Conservation (phyloP, 345 rosid species). For the Heritiera fomes region DNA sequence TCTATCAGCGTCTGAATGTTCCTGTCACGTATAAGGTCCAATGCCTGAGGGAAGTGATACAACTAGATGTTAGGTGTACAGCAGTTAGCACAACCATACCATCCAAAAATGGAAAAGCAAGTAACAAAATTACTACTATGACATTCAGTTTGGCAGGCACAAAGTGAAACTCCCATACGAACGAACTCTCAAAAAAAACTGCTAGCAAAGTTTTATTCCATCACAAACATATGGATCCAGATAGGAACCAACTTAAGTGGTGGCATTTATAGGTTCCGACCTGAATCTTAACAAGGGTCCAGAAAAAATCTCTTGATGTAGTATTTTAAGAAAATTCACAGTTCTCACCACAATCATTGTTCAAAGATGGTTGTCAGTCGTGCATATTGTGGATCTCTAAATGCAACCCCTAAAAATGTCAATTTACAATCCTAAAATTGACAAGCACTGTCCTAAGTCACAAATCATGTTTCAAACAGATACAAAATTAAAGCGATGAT, state of each 20-base stretch:
- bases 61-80: slow-evolving; percentile 15
- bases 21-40: slow-evolving; percentile 89
- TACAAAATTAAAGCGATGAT: not conserved
- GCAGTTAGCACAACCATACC: not conserved
- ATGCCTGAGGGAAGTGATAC: slow-evolving; percentile 56
- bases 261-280: not conserved
- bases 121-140: not conserved
- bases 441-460: slow-evolving; percentile 10
- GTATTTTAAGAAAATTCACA: slow-evolving; percentile 4
- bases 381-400: not conserved
- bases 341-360: not conserved
- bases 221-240: not conserved
- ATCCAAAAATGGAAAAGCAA: not conserved
- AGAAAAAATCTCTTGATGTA: not conserved
- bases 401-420: not conserved
- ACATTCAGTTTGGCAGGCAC: not conserved
- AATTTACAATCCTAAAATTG: not conserved
- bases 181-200: not conserved
- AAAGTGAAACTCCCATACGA: not conserved
- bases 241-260: not conserved
- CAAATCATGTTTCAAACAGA: not conserved
- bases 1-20: slow-evolving; percentile 85
- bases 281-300: not conserved
- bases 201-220: not conserved
- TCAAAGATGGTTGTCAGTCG: not conserved